Evolutionary conservation across 306 rosid species (phyloP).

Genomic region (Albizia julibrissin): DNA sequence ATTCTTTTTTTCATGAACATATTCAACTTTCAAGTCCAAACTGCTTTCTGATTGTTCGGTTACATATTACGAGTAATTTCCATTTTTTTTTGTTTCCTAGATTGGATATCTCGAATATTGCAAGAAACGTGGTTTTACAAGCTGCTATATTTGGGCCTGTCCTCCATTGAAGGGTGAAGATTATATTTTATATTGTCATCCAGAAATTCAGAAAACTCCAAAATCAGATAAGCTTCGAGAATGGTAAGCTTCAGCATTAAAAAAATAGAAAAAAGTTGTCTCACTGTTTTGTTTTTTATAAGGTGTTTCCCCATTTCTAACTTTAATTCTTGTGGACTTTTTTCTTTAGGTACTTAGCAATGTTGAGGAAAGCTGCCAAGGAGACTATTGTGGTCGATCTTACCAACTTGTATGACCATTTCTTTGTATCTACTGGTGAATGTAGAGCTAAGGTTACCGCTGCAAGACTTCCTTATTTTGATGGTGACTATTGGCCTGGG

Average conservation of each 20-base stretch:
- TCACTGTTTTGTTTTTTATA: slow-evolving; percentile 12
- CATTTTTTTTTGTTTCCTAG: slow-evolving; percentile 42
- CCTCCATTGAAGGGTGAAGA: slow-evolving; percentile 99
- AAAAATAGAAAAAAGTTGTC: neutral
- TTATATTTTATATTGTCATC: slow-evolving; percentile 94
- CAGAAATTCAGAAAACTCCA: slow-evolving; percentile 98
- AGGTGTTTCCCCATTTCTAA: slow-evolving; percentile 14
- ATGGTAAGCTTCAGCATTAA: slow-evolving; percentile 59
- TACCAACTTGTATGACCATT: slow-evolving; percentile 90
- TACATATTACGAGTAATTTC: slow-evolving; percentile 11
- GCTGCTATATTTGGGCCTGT: slow-evolving; percentile 99
- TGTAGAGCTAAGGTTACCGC: slow-evolving; percentile 91
- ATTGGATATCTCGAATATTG: slow-evolving; percentile 98
- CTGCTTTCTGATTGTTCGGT: neutral
- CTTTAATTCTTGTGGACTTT: slow-evolving; percentile 31
- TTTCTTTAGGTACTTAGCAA: slow-evolving; percentile 76
- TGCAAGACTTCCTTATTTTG: slow-evolving; percentile 95
- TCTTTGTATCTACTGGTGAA: slow-evolving; percentile 82
- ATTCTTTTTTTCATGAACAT: slow-evolving; percentile 24
- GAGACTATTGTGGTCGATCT: slow-evolving; percentile 85
- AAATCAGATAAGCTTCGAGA: slow-evolving; percentile 99
- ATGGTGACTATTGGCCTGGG: slow-evolving; percentile 99
- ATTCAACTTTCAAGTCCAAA: slow-evolving; percentile 6
- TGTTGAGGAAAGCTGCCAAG: slow-evolving; percentile 93
- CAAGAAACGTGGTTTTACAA: slow-evolving; percentile 88